Evolutionary conservation across 805 yeast genomes (phyloP).

Genomic region (Jamesozyma lodderae): DNA sequence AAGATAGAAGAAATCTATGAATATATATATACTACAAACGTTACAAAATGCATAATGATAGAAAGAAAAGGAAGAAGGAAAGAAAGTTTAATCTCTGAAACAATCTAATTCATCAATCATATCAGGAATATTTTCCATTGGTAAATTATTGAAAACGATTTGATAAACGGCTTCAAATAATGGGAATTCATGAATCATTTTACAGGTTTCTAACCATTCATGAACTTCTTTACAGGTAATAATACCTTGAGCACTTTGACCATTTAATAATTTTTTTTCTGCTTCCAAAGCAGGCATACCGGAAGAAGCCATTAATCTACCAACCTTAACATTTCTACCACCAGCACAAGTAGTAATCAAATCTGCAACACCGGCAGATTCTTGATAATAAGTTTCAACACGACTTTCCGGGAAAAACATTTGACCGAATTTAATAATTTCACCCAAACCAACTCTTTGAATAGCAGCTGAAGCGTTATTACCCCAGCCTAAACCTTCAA

Average conservation of each 20-base stretch:
- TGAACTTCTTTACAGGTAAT: slow-evolving; percentile 86
- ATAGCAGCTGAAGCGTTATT: slow-evolving; percentile 97
- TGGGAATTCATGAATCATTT: slow-evolving; percentile 63
- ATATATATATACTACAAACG: not conserved
- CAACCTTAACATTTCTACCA: slow-evolving; percentile 93
- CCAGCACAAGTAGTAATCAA: slow-evolving; percentile 95
- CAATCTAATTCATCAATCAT: slow-evolving; percentile 43
- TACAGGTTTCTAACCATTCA: slow-evolving; percentile 51
- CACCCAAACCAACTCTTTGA: slow-evolving; percentile 90
- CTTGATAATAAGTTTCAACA: slow-evolving; percentile 79
- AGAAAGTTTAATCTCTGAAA: slow-evolving; percentile 5
- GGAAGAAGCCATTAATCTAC: slow-evolving; percentile 72
- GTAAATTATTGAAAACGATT: slow-evolving; percentile 66
- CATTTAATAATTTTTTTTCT: slow-evolving; percentile 80
- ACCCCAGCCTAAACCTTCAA: slow-evolving; percentile 98
- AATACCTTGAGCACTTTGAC: slow-evolving; percentile 95
- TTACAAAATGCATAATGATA: not conserved
- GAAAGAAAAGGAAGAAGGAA: not conserved
- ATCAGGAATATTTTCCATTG: slow-evolving; percentile 67
- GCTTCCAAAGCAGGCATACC: slow-evolving; percentile 71
- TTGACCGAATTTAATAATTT: slow-evolving; percentile 78
- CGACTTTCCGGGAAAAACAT: slow-evolving; percentile 68
- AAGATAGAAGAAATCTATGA: slow-evolving; percentile 1
- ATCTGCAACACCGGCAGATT: slow-evolving; percentile 97
- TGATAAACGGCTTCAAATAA: slow-evolving; percentile 58